phyloP scores from a whole-genome alignment of 495 filamentous ascomycete species.

The Cladorrhinum samala region DNA sequence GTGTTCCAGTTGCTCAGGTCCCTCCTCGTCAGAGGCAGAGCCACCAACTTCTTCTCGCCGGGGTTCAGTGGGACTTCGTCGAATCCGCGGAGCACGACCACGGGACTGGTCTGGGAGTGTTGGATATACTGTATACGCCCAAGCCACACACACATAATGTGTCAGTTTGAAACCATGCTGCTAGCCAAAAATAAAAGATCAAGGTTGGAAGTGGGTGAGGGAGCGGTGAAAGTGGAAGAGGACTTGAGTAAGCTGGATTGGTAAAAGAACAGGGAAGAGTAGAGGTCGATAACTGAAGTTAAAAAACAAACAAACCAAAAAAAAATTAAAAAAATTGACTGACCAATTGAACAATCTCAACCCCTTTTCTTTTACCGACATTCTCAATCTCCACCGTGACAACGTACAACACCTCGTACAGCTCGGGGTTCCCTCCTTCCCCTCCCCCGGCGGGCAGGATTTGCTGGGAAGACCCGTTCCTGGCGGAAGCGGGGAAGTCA shows the following conservation, averaged over 20 bases:
- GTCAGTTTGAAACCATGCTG: too few relatives aligned
- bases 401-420: constrained; percentile 40
- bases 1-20: constrained; percentile 78
- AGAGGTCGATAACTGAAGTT: too few relatives aligned
- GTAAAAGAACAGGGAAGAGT: background rate
- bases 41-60: constrained; percentile 53
- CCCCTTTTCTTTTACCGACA: constrained; percentile 44
- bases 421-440: constrained; percentile 70
- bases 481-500: constrained; percentile 45
- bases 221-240: background rate
- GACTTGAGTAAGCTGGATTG: constrained; percentile 21
- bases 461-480: constrained; percentile 61
- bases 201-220: too few relatives aligned
- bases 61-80: constrained; percentile 61
- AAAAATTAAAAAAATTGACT: too few relatives aligned
- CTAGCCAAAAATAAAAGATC: too few relatives aligned
- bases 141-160: too few relatives aligned
- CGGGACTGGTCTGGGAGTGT: constrained; percentile 58
- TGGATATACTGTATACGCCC: constrained; percentile 55
- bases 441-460: constrained; percentile 59
- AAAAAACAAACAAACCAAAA: too few relatives aligned
- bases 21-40: constrained; percentile 65
- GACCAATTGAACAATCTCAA: constrained; percentile 57
- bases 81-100: constrained; percentile 68
- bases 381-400: constrained; percentile 46